phyloP scores from a whole-genome alignment of 805 yeast genomes.

The Candida pini region DNA sequence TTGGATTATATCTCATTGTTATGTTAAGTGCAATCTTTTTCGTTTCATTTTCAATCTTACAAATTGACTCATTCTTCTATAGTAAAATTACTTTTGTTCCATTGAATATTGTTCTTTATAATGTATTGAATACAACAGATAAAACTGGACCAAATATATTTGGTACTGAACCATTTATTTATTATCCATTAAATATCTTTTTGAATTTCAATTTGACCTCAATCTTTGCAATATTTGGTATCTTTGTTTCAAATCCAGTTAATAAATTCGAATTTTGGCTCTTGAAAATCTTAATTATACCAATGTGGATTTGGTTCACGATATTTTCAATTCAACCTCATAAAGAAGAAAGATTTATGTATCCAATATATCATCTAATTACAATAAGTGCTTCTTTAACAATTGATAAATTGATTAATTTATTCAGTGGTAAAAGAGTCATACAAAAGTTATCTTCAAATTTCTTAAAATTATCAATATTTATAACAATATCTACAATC shows the following conservation, averaged over 20 bases:
- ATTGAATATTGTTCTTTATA: constrained; percentile 74
- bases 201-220: constrained; percentile 66
- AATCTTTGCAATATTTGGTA: constrained; percentile 36
- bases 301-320: constrained; percentile 59
- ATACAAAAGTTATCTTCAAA: constrained; percentile 8
- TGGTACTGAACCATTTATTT: constrained; percentile 76
- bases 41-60: constrained; percentile 16
- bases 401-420: constrained; percentile 11
- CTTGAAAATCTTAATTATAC: constrained; percentile 32
- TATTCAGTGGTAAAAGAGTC: constrained; percentile 11
- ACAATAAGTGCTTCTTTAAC: constrained; percentile 56
- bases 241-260: constrained; percentile 25
- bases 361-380: constrained; percentile 75
- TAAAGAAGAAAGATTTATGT: constrained; percentile 88
- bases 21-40: constrained; percentile 13
- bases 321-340: constrained; percentile 77
- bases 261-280: constrained; percentile 8
- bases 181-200: constrained; percentile 62
- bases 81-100: constrained; percentile 63
- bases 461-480: constrained; percentile 6
- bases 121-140: constrained; percentile 63
- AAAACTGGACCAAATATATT: constrained; percentile 85
- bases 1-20: constrained; percentile 11
- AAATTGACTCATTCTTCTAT: constrained; percentile 60
- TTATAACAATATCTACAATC: constrained; percentile 17